Base-by-base conservation (phyloP, 1,284 basidiomycete genomes). In the Sparassis latifolia region DNA sequence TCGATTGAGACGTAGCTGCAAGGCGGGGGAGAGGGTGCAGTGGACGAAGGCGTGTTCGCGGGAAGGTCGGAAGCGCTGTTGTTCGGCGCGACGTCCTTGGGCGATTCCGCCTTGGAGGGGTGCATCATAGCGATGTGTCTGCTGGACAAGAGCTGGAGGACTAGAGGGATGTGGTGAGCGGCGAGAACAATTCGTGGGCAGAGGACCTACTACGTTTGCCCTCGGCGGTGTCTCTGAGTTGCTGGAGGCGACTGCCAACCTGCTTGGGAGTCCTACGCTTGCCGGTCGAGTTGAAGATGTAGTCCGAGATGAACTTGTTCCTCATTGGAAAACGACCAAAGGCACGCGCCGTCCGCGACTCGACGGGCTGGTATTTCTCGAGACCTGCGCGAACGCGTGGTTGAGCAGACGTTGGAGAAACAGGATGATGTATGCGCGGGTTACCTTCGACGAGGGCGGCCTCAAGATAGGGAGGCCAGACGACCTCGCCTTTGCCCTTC, bases 391-490 rank as follows among this genome's bases (percentile, higher is more conserved):
- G 44, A 41, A 41, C 49, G 50, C 33, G 28, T 42, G 45, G 20
- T 7, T 44, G 45, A 37, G 42, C 38, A 51, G 54, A 48, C 50
- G 39, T 44, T 53, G 47, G 27, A 20, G 42, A 33, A 31, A 10
- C 20, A 20, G 20, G 20, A 20, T 20, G 20, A 20, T 20, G 20
- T 20, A 20, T 40, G 12, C 30, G 33, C 27, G 3, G 56, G 68
- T 37, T 56, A 84, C 85, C 86, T 75, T 86, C 81, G 51, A 89
- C 76, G 56, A 89, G 72, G 47, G 82, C 82, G 40, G 80, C 82
- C 69, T 89, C 86, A 49, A 89, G 79, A 58, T 84, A 77, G 28
- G 82, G 84, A 39, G 85, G 85, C 84, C 84, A 87, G 39, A 87
- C 84, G 40, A 82, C 75, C 61, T 86, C 84, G 33, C 80, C 77